phyloP scores from a whole-genome alignment of 1,139 yeast genomes.

The Hemisphaericaspora xylanilytica region DNA sequence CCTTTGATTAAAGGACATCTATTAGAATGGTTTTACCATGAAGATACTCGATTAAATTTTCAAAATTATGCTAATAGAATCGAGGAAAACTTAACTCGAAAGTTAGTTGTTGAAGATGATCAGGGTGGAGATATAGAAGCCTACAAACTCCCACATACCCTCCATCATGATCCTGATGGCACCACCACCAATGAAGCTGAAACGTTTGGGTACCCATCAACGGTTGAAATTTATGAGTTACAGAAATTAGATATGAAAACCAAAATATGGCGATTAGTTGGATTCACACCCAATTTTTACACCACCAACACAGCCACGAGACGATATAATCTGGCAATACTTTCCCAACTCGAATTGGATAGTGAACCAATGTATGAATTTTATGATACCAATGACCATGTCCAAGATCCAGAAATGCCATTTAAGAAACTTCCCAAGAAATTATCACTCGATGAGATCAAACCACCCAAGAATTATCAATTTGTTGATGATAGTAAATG shows the following conservation, averaged over 20 bases:
- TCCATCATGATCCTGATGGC: conserved; percentile 5
- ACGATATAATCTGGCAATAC: conserved; percentile 13
- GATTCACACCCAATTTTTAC: conserved; percentile 56
- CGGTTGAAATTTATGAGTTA: conserved; percentile 67
- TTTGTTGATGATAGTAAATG: conserved; percentile 45
- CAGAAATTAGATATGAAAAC: conserved; percentile 52
- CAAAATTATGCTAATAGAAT: conserved; percentile 45
- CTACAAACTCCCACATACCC: conserved; percentile 8
- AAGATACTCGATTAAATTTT: conserved; percentile 56
- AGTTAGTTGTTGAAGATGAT: conserved; percentile 5
- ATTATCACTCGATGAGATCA: conserved; percentile 31
- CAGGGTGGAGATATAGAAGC: not conserved
- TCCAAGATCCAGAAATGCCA: conserved; percentile 11
- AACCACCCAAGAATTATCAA: conserved; percentile 59
- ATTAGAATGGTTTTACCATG: conserved; percentile 49
- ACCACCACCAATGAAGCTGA: conserved; percentile 16
- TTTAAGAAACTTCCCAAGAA: conserved; percentile 13
- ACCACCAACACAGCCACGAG: conserved; percentile 39
- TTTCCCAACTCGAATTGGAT: not conserved
- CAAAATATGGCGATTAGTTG: conserved; percentile 60
- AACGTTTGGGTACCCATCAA: conserved; percentile 13
- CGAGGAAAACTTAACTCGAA: conserved; percentile 32
- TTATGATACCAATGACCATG: conserved; percentile 16
- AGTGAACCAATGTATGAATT: conserved; percentile 12
- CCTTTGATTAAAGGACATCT: conserved; percentile 51